A percentile compares a stretch with the other conserved stretches of the same genome.
These are phyloP conservation scores for Fusarium concolor DNA, from an alignment of 2,329 filamentous ascomycete species.

Conservation along the genomic window DNA sequence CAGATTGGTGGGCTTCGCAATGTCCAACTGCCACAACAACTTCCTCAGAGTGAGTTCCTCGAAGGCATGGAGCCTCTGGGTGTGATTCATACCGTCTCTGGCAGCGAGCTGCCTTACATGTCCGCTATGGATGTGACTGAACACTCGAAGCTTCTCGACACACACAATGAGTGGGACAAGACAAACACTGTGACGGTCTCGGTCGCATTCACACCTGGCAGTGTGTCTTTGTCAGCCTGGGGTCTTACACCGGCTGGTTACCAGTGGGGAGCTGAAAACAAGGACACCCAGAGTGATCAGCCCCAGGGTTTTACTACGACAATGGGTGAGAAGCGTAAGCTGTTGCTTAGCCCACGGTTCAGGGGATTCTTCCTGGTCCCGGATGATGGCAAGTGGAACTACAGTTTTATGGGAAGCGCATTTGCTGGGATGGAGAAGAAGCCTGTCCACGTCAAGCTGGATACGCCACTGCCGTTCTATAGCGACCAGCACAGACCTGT, in stretches of 20 bases:
- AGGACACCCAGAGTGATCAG: conserved; percentile 90
- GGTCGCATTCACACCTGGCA: conserved; percentile 95
- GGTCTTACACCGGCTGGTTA: conserved; percentile 90
- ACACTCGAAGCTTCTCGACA: conserved; percentile 89
- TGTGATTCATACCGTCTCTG: conserved; percentile 94
- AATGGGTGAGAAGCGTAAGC: conserved; percentile 95
- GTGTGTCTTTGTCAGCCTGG: conserved; percentile 94
- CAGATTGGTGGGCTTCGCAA: conserved; percentile 95
- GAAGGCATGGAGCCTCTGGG: conserved; percentile 89
- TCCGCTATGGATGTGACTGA: conserved; percentile 93
- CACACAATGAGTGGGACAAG: conserved; percentile 74
- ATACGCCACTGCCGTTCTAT: conserved; percentile 91
- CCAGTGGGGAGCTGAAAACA: conserved; percentile 97
- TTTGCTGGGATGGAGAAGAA: conserved; percentile 93
- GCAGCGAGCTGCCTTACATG: conserved; percentile 97
- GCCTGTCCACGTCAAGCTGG: conserved; percentile 89
- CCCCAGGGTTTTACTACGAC: conserved; percentile 91
- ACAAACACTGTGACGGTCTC: conserved; percentile 94
- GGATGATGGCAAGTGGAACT: conserved; percentile 93
- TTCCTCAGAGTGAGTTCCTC: conserved; percentile 93
- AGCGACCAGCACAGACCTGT: conserved; percentile 90
- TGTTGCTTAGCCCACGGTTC: conserved; percentile 92
- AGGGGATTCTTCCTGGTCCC: conserved; percentile 96
- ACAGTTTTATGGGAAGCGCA: conserved; percentile 94
- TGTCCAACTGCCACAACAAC: conserved; percentile 87